Base-by-base conservation (phyloP, 2,329 filamentous ascomycete species). In the Pseudonectria foliicola region DNA sequence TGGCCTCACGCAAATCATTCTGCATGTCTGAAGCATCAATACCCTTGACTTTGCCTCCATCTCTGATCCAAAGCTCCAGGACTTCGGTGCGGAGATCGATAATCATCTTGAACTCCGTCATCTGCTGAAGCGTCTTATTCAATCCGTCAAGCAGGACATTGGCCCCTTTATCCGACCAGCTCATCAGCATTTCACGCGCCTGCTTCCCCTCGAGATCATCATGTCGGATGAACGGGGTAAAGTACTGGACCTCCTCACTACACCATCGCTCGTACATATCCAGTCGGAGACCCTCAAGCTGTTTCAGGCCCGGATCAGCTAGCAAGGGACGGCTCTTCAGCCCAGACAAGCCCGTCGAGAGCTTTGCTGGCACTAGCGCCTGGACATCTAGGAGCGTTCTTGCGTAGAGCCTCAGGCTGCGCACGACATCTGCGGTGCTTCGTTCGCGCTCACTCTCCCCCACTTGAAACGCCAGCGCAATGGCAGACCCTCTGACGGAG, bases 221-320 rank as follows among this genome's bases (percentile, higher is more conserved):
- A 49, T 93, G 80, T 21, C 85, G 79, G 25, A 93, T 84, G 64
- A 87, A 95, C 0, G 89, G 89, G 1, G 80, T 90, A 54, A 93
- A 95, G 45, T 82, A 83, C 30, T 76, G 77, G 27, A 95, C 84
- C 40, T 93, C 86, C 7, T 88, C 79, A 13, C 83, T 74, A 43
- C 92, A 84, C 84, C 88, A 94, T 13, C 73, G 72, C 44, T 81
- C 77, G 50, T 86, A 79, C 8, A 92, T 63, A 52, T 95, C 87
- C 16, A 95, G 64, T 25, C 84, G 76, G 10, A 95, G 63, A 12
- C 81, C 82, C 44, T 85, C 77, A 2, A 92, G 59, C 1, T 65
- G 61, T 35, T 73, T 71, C 13, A 95, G 65, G 2, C 79, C 70
- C 2, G 71, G 60, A 54, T 93, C 85, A n/a, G 77, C 75, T 3